Conservation (phyloP, 1,139 yeast species). For the Diutina scorzettiae region DNA sequence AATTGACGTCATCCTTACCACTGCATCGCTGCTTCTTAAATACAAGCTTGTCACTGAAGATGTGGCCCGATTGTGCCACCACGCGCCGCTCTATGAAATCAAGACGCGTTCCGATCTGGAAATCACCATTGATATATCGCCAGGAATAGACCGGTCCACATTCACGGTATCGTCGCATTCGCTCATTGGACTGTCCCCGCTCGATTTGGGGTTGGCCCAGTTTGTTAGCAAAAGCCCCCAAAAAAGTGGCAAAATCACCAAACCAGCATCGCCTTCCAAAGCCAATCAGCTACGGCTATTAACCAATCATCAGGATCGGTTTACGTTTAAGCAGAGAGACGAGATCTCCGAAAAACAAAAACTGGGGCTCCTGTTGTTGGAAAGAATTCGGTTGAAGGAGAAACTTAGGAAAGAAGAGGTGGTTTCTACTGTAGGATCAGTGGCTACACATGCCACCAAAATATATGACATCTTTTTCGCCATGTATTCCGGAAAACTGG, state of each 20-base stretch:
- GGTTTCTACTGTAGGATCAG: not conserved
- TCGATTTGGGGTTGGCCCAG: not conserved
- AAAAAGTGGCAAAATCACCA: not conserved
- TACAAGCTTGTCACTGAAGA: not conserved
- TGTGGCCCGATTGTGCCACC: not conserved
- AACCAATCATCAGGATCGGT: not conserved
- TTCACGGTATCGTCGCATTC: not conserved
- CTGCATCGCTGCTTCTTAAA: not conserved
- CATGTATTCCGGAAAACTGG: not conserved
- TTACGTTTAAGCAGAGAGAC: not conserved
- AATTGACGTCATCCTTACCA: not conserved
- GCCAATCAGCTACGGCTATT: too few species aligned
- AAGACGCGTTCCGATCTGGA: not conserved
- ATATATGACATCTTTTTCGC: slow-evolving; percentile 1
- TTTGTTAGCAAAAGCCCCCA: too few species aligned
- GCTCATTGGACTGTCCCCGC: not conserved
- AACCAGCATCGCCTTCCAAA: not conserved
- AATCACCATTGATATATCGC: not conserved
- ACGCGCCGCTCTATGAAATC: not conserved
- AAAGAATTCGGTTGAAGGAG: slow-evolving; percentile 2
- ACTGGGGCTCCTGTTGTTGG: not conserved
- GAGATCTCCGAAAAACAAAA: not conserved
- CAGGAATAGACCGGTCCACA: not conserved
- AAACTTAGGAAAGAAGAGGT: not conserved
- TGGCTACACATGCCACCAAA: not conserved